Base-by-base conservation (phyloP, 163 green algal genomes). In the Trebouxia gelatinosa region DNA sequence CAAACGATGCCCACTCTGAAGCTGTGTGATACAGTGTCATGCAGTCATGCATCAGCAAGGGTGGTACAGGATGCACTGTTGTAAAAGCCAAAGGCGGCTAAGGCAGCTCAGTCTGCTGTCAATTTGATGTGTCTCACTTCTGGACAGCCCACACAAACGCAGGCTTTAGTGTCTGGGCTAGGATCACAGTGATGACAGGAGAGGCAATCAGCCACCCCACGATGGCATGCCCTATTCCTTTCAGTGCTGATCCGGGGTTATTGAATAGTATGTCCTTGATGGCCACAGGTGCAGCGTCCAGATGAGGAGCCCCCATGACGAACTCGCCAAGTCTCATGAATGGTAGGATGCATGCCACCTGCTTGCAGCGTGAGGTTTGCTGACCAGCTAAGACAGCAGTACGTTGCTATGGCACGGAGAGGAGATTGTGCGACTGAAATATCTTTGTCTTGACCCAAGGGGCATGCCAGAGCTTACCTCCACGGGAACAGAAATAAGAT, bases 271-370 rank as follows among this genome's bases (percentile, higher is more conserved):
- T 59, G 51, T 81, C 77, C 51, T 77, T 81, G 23, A 81, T 66
- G 6, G 66, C 51, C 17, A 77, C 37, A 23, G 48, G 66, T 34
- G 66, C 37, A 32, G 66, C 48, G n/a, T 59, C 51, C 6, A 81
- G 66, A 16, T 77, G 50, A n/a, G 59, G 32, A 38, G 65, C 77
- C 37, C 39, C 21, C 2, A 81, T 40, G 23, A 81, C 16, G 13
- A 81, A 35, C 51, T 81, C 77, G 9, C 77, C 77, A 61, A 81
- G 37, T 28, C 77, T 66, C 77, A 81, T 81, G 67, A 77, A 81
- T 7, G 77, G 77, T n/a, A 81, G 7, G 5, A 81, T 72, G 38
- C 65, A 54, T 2, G 66, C 66, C 7, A 81, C 50, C 77, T 81
- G 50, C 74, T 21, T 77, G 64, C 48, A 59, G 48, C 48, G 26